Evolutionary conservation across 352 stramenopile species (phyloP), one percentile per base, ranked within the genome.

Genomic region (Albugo laibachii): DNA sequence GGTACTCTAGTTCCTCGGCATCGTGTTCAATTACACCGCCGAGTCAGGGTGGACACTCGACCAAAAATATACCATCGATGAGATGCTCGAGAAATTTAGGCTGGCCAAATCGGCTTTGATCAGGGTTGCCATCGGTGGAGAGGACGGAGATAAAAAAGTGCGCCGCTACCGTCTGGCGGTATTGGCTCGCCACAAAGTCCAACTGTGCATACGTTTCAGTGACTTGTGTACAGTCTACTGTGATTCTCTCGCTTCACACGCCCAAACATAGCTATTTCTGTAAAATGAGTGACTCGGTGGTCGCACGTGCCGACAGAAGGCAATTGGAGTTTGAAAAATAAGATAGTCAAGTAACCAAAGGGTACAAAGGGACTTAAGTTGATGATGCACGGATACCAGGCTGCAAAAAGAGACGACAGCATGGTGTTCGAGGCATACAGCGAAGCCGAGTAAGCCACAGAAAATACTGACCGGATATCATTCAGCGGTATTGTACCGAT

Each of bases 381-480:
- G 36, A 19, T 19, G 20, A 19, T 43, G 16, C 16, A 8, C 3
- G 16, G 16, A 43, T 3, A 3, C 8, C 3, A 24, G 16, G 8
- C 8, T 43, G 16, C 38, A 24, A 43, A 10, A 8, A 8, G 0
- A 0, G 12, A 24, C 0, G 5, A 52, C 18, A 24, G 8, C 15
- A 13, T 56, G 36, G 2, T 43, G 1, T 15, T 61, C 0, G 35
- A 47, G 12, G 27, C 8, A 13, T 62, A 56, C 44, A 59, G 36
- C 16, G 53, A 66, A 31, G 47, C 49, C 0, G 49, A 63, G 16
- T 66, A 46, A 8, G 52, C 59, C 0, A 49, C 43, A 0, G 50
- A 61, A 46, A 61, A 58, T 18, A 13, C 3, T 8, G 45, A 49
- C 5, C 15, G 49, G 1, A 67, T 57, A 41, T 59, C 59, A 0